Conservation (phyloP, 106 monocot genomes). For the Platanthera zijinensis region DNA sequence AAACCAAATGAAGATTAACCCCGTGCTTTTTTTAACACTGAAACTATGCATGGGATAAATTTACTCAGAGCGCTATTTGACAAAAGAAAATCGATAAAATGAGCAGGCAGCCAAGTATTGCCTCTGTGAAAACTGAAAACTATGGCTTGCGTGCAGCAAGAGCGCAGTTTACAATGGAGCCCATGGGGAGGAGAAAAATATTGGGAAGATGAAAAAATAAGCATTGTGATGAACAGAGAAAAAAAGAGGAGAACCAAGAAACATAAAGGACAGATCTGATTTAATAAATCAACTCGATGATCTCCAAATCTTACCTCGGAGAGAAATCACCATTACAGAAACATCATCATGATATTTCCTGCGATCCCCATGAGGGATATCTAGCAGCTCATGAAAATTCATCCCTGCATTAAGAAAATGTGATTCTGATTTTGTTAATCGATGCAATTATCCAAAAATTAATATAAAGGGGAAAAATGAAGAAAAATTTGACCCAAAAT, state of each 20-base stretch:
- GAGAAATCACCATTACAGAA: conserved; percentile 92
- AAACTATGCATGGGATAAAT: too few relatives aligned
- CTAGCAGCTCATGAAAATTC: conserved; percentile 88
- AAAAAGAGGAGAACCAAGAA: conserved; percentile 3
- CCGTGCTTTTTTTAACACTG: too few relatives aligned
- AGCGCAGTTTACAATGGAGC: too few relatives aligned
- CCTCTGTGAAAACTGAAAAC: not conserved
- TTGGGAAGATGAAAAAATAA: not conserved
- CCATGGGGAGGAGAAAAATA: not conserved
- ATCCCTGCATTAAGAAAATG: conserved; percentile 46
- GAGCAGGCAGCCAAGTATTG: too few relatives aligned
- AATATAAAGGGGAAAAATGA: too few relatives aligned
- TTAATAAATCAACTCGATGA: conserved; percentile 60
- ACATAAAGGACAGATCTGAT: conserved; percentile 5
- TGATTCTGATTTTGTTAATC: not conserved
- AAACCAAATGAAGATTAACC: too few relatives aligned
- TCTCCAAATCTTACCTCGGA: conserved; percentile 94
- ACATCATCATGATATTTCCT: conserved; percentile 96
- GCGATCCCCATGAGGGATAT: conserved; percentile 95
- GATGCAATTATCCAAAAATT: not conserved
- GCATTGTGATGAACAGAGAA: not conserved
- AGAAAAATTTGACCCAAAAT: too few relatives aligned
- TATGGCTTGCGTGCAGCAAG: not conserved
- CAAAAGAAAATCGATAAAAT: too few relatives aligned
- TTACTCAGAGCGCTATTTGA: too few relatives aligned